phyloP scores from a whole-genome alignment of 2,329 filamentous ascomycete species.

The Geoglossum cookeanum region DNA sequence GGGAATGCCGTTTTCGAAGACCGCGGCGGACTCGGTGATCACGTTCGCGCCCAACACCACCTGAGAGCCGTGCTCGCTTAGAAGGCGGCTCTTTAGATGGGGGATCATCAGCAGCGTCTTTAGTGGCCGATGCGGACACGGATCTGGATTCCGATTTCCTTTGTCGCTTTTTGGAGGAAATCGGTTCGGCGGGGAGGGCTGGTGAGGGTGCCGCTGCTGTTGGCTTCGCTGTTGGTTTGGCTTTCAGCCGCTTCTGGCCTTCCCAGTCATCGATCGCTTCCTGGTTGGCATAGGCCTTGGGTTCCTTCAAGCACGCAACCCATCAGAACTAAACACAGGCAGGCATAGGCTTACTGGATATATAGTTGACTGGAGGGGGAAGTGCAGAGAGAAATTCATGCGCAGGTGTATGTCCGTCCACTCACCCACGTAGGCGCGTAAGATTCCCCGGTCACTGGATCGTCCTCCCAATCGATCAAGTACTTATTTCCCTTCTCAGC shows the following conservation, averaged over 20 bases:
- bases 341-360: neutral
- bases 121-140: neutral
- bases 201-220: neutral
- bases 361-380: neutral
- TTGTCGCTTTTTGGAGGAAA: neutral
- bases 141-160: neutral
- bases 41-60: neutral
- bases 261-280: conserved; percentile 5
- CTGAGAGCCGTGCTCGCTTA: neutral
- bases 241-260: neutral
- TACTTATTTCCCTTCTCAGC: conserved; percentile 21
- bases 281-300: conserved; percentile 5
- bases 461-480: conserved; percentile 36
- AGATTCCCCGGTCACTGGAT: conserved; percentile 27
- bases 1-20: neutral
- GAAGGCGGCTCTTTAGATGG: neutral
- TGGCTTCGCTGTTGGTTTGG: neutral
- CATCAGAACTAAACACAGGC: neutral
- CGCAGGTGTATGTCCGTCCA: neutral
- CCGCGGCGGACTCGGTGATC: neutral
- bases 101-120: neutral
- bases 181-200: neutral
- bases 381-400: neutral
- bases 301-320: neutral
- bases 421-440: conserved; percentile 35